Conservation (phyloP, 2,329 filamentous ascomycete genomes). For the Aspergillus uvarum region DNA sequence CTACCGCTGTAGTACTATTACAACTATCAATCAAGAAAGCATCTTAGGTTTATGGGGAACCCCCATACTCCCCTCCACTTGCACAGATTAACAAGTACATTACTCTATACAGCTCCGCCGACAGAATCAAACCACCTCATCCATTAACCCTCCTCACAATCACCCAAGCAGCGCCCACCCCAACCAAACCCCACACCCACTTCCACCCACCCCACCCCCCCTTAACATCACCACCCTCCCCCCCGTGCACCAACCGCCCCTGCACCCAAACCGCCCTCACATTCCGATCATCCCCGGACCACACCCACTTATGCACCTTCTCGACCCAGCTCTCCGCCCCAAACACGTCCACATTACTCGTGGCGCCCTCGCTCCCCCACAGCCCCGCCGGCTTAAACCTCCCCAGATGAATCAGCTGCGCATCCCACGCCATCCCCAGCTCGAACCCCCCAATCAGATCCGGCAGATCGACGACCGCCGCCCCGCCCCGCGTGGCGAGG, state of each 20-base stretch:
- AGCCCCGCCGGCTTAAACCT: constrained; percentile 6
- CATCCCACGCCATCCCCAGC: constrained; percentile 86
- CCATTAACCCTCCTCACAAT: constrained; percentile 3
- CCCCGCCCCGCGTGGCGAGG: constrained; percentile 84
- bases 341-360: constrained; percentile 76
- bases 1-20: too few species aligned
- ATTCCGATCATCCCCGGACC: constrained; percentile 89
- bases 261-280: constrained; percentile 85
- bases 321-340: constrained; percentile 90
- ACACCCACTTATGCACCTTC: constrained; percentile 89
- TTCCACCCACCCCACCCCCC: background rate
- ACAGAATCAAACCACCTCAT: background rate
- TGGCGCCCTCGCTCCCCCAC: constrained; percentile 49
- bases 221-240: background rate
- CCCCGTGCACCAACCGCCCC: constrained; percentile 71
- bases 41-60: too few species aligned
- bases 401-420: constrained; percentile 72
- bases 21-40: too few species aligned
- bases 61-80: too few species aligned
- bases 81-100: too few species aligned
- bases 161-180: constrained; percentile 7
- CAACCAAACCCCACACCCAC: background rate
- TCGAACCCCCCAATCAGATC: constrained; percentile 76
- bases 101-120: too few species aligned
- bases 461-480: constrained; percentile 72